Evolutionary conservation across 2,329 filamentous ascomycete species (phyloP), one percentile per base, ranked within the genome.

Genomic region (Stagonosporopsis rhizophila): DNA sequence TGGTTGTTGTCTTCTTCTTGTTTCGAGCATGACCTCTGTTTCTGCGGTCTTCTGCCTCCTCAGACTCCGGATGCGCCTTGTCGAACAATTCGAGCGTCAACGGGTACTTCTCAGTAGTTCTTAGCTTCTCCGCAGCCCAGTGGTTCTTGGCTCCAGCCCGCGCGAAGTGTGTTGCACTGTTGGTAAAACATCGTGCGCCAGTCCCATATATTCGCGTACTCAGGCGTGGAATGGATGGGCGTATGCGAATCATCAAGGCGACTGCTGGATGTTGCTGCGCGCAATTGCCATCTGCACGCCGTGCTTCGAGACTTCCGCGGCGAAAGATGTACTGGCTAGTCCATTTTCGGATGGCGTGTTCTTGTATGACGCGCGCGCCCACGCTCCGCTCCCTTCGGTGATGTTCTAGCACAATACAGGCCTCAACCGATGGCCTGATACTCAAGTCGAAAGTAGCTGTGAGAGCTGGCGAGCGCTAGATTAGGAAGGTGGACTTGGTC

Each of bases 221-320:
- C 23, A 52, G 37, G 23, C 56, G 64, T 49, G 42, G 52, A 38
- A 57, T 39, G 19, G 50, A 50, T 22, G 58, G 52, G 22, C 55
- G 65, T 59, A 60, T 50, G 52, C 64, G 62, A 44, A 64, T 56
- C 64, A 68, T 68, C 48, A 51, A 48, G 54, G 23, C 50, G 55
- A 51, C 22, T 56, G 47, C 4, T 44, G 37, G 15, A 28, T 15
- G 35, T 46, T 17, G 37, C 30, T 27, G 23, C n/a, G 20, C 41
- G 28, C 17, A 56, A 30, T 56, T 19, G 47, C 23, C 11, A 30
- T 25, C 19, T 28, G n/a, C 34, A 30, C 44, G 47, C 12, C 30
- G 19, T 42, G 14, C 17, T 23, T 40, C 19, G 22, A 45, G 30
- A 48, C 44, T 30, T 34, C 44, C 52, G 52, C 45, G 52, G 52